phyloP scores from a whole-genome alignment of 2,329 filamentous ascomycete species.

The Periconia digitata region DNA sequence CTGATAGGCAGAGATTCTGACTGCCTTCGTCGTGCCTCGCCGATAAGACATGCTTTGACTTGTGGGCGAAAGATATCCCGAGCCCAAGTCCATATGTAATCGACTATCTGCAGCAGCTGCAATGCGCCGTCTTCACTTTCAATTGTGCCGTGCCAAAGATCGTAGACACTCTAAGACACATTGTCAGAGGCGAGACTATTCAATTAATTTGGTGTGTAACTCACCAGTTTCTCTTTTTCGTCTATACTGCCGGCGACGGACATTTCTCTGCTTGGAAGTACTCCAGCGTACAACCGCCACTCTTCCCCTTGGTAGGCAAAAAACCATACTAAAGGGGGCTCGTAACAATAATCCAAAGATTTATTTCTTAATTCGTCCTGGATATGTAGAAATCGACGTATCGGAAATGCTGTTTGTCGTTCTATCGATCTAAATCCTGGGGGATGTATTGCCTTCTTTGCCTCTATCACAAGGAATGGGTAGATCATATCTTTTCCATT shows the following conservation, averaged over 20 bases:
- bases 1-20: not conserved
- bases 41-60: not conserved
- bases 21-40: not conserved
- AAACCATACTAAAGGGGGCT: slow-evolving; percentile 20
- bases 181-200: not conserved
- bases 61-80: slow-evolving; percentile 15
- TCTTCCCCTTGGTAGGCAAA: slow-evolving; percentile 18
- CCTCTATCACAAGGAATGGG: slow-evolving; percentile 21
- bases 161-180: slow-evolving; percentile 13
- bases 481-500: slow-evolving; percentile 2
- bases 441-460: slow-evolving; percentile 13
- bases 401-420: slow-evolving; percentile 17
- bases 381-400: slow-evolving; percentile 13
- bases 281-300: slow-evolving; percentile 16
- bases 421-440: slow-evolving; percentile 15
- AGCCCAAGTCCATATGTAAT: slow-evolving; percentile 22
- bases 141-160: slow-evolving; percentile 22
- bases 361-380: slow-evolving; percentile 9
- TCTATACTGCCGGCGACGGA: not conserved
- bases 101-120: slow-evolving; percentile 19
- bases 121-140: slow-evolving; percentile 17
- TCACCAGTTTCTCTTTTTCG: not conserved
- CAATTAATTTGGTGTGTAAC: not conserved
- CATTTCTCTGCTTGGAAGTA: not conserved
- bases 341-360: not conserved